These are phyloP conservation scores for Jacaranda copaia DNA, from an alignment of 257 asterid species.

Conservation along the genomic window DNA sequence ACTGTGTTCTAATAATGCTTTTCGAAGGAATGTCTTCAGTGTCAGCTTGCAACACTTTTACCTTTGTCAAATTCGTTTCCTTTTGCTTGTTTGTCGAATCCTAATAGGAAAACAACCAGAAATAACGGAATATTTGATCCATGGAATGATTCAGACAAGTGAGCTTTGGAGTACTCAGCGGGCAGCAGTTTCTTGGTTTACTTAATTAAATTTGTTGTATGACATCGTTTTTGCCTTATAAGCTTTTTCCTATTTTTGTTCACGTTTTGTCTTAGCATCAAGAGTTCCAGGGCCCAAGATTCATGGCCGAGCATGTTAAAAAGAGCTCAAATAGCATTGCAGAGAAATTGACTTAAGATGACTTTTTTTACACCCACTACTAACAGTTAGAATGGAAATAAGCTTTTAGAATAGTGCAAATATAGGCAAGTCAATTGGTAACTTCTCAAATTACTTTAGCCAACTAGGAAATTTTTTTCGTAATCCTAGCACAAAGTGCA, in stretches of 20 bases:
- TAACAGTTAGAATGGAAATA: neutral
- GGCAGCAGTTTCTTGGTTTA: neutral
- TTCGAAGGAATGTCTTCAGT: neutral
- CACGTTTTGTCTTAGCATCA: neutral
- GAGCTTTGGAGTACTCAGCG: neutral
- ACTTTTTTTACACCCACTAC: no score
- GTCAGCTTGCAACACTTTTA: neutral
- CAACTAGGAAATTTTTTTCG: neutral
- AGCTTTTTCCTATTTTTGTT: neutral
- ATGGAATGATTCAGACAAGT: neutral
- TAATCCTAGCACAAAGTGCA: neutral
- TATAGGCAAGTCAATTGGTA: neutral
- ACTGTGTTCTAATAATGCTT: neutral
- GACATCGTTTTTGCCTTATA: no score
- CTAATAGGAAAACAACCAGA: neutral
- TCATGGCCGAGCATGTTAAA: no score
- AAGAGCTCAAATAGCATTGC: no score
- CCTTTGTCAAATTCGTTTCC: neutral
- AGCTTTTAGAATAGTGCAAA: neutral
- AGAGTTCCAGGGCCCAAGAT: neutral
- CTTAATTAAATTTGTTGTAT: no score
- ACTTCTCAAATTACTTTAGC: neutral
- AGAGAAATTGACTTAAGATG: no score
- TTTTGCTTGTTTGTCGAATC: neutral
- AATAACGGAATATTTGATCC: slow-evolving; percentile 18